Evolutionary conservation across 2,329 filamentous ascomycete species (phyloP).

Genomic region (Diaporthe ampelina): DNA sequence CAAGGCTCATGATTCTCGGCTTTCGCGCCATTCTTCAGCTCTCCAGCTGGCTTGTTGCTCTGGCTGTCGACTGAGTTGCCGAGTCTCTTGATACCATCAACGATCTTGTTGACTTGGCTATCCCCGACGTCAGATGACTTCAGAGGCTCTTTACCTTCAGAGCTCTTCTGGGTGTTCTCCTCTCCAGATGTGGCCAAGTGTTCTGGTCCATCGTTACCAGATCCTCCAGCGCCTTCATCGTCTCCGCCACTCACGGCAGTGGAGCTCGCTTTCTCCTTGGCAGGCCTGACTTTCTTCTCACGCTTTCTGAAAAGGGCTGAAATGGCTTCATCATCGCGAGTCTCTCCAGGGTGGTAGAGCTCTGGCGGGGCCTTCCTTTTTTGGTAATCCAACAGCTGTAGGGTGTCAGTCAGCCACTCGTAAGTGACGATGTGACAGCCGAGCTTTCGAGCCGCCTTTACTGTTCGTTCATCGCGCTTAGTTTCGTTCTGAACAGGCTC

Average conservation of each 20-base stretch:
- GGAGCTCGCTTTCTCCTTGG: not conserved
- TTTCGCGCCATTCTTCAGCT: not conserved
- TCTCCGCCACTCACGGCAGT: not conserved
- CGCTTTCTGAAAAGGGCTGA: not conserved
- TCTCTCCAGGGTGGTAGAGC: conserved; percentile 35
- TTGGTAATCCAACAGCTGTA: conserved; percentile 40
- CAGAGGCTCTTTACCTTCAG: no score
- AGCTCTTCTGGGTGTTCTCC: not conserved
- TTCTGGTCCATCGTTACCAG: not conserved
- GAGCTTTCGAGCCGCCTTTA: conserved; percentile 55
- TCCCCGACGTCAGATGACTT: not conserved
- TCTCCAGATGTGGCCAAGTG: not conserved
- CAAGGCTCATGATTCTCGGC: not conserved
- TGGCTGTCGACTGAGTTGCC: not conserved
- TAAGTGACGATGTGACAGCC: conserved; percentile 58
- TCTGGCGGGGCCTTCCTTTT: conserved; percentile 13
- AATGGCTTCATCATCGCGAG: conserved; percentile 30
- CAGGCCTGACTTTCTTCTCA: not conserved
- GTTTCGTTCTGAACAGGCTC: not conserved
- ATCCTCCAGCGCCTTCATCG: not conserved
- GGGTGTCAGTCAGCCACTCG: conserved; percentile 68
- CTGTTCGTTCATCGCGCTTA: conserved; percentile 42
- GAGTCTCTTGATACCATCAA: not conserved
- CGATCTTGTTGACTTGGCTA: not conserved
- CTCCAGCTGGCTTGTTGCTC: not conserved